Base-by-base conservation (phyloP, 805 yeast species). In the Priceomyces fermenticarens region DNA sequence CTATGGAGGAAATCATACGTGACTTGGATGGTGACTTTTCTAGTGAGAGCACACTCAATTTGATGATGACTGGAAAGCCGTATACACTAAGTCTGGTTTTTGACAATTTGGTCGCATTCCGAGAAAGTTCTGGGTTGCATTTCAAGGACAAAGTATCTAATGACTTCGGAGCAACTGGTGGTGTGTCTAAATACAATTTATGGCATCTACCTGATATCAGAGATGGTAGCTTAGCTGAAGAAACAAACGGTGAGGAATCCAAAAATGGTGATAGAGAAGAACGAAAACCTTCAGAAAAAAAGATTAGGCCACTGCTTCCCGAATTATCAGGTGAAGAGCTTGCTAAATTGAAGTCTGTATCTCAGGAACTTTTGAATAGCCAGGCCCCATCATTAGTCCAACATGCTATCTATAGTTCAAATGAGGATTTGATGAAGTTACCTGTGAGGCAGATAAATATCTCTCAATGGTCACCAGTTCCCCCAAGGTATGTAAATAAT, bases 391-490 rank as follows among this genome's bases (percentile, higher is more conserved):
- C 51, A 33, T 37, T 56, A 34, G 42, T 38, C 34, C 40, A 43
- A 2, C 54, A 59, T 40, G 65, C 74, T 2, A 51, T 56, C 3
- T 62, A 63, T 12, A 57, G 60, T 17, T 52, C 61, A 10, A 47
- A 65, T 11, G 54, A 54, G 33, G 49, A 48, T 27, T 44, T 53
- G 33, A 49, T 70, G 38, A 53, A 60, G 29, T 66, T 74, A 14
- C 85, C 91, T 7, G 64, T 93, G 45, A 77, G 72, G 48, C 66
- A 77, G 0, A 63, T 80, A 36, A 57, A 67, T 39, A 59, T 88
- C 37, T 86, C 96, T 10, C 77, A 79, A 40, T 91, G 96, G 93
- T 83, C 86, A 48, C 96, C 97, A 3, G 88, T 88, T 10, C 83
- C 91, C 25, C 69, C 83, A 12, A 65, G 70, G 38, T 78, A 75